These are phyloP conservation scores for Malus sylvestris DNA, from an alignment of 306 rosid genomes.

Conservation along the genomic window DNA sequence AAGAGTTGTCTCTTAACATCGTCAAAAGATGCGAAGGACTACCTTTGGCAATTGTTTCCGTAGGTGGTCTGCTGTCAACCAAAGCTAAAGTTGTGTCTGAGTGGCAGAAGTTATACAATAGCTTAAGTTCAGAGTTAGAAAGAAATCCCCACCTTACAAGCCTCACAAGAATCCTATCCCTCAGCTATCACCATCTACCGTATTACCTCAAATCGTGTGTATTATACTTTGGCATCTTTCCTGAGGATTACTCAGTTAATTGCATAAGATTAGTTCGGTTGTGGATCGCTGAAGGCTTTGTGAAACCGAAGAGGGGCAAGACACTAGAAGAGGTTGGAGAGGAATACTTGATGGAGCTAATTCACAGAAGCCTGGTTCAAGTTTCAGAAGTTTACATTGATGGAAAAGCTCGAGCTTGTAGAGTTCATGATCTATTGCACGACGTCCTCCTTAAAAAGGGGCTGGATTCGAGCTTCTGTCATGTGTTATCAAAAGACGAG, in stretches of 20 bases:
- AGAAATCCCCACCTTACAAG: neutral
- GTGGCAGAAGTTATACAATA: neutral
- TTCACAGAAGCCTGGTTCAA: constrained; percentile 2
- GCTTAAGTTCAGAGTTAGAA: constrained; percentile 11
- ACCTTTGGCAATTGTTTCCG: constrained; percentile 12
- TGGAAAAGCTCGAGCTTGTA: neutral
- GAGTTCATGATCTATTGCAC: constrained; percentile 8
- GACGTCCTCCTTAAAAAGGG: neutral
- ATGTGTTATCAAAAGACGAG: neutral
- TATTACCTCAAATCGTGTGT: constrained; percentile 16
- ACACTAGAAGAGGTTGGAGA: constrained; percentile 9
- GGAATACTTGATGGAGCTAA: neutral
- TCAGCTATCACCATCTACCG: constrained; percentile 15
- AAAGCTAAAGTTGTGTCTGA: neutral
- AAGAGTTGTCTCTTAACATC: neutral
- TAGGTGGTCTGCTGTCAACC: neutral
- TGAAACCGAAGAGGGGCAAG: neutral
- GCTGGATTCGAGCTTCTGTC: neutral
- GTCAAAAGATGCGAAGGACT: constrained; percentile 4
- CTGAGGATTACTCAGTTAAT: neutral
- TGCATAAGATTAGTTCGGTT: neutral
- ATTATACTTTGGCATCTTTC: constrained; percentile 13
- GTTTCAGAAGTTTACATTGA: neutral
- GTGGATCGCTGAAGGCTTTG: constrained; percentile 25
- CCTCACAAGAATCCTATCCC: neutral